phyloP scores from a whole-genome alignment of 495 filamentous ascomycete species.

The Hamigera avellanea region DNA sequence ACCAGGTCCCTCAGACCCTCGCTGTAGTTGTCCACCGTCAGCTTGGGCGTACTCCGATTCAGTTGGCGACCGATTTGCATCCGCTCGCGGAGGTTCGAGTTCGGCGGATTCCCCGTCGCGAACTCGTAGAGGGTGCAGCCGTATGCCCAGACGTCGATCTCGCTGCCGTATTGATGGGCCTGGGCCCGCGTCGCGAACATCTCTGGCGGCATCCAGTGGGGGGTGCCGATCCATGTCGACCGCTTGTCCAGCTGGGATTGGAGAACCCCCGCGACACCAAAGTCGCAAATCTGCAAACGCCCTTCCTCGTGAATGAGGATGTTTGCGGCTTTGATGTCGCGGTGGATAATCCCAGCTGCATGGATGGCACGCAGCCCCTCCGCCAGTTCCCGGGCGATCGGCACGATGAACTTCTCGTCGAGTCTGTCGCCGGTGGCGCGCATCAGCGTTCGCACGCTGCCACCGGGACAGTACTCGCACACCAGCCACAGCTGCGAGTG shows the following conservation, averaged over 20 bases:
- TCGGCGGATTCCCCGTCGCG: slow-evolving; percentile 77
- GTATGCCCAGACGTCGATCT: slow-evolving; percentile 93
- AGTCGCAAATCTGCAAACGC: slow-evolving; percentile 83
- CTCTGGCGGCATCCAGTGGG: slow-evolving; percentile 96
- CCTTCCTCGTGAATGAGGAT: slow-evolving; percentile 84
- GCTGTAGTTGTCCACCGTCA: slow-evolving; percentile 69
- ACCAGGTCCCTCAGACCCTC: slow-evolving; percentile 63
- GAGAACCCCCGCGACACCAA: slow-evolving; percentile 82
- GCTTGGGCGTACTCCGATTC: slow-evolving; percentile 45
- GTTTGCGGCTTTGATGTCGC: slow-evolving; percentile 93
- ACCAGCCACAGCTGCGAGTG: slow-evolving; percentile 90
- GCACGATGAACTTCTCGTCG: slow-evolving; percentile 81
- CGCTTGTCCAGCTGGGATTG: slow-evolving; percentile 77
- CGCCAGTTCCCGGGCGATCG: slow-evolving; percentile 79
- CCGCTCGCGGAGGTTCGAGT: slow-evolving; percentile 33
- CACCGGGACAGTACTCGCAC: slow-evolving; percentile 89
- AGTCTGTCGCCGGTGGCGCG: slow-evolving; percentile 54
- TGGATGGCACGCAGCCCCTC: slow-evolving; percentile 80
- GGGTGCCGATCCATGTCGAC: slow-evolving; percentile 87
- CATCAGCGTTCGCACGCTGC: slow-evolving; percentile 82
- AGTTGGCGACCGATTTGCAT: slow-evolving; percentile 52
- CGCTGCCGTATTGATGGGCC: slow-evolving; percentile 44
- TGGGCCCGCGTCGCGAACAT: slow-evolving; percentile 42
- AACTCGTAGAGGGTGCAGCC: slow-evolving; percentile 86
- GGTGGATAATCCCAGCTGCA: slow-evolving; percentile 84